phyloP scores from a whole-genome alignment of 2,329 filamentous ascomycete genomes.

The Paramyrothecium roridum region DNA sequence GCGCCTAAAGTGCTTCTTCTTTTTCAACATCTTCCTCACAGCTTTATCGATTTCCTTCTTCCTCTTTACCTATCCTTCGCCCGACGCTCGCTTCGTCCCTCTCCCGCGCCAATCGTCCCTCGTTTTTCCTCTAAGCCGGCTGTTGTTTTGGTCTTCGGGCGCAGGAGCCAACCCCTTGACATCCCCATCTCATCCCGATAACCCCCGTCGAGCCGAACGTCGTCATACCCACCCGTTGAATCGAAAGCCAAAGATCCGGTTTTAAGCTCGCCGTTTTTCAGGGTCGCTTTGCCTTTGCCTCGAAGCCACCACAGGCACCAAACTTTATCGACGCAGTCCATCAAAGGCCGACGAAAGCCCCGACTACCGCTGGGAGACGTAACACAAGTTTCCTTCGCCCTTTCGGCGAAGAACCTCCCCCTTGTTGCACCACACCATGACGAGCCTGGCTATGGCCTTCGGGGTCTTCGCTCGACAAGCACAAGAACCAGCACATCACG shows the following conservation, averaged over 20 bases:
- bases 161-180: too few species aligned
- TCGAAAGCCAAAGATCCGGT: too few species aligned
- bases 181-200: too few species aligned
- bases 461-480: background rate
- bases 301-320: background rate
- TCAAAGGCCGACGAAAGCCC: background rate
- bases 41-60: background rate
- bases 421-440: background rate
- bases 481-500: too few species aligned
- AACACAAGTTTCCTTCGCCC: background rate
- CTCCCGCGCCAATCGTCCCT: background rate
- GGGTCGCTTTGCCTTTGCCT: background rate
- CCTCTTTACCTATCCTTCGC: background rate
- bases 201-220: too few species aligned
- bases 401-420: background rate
- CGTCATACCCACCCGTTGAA: too few species aligned
- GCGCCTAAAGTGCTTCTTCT: background rate
- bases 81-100: background rate
- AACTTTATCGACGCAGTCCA: background rate
- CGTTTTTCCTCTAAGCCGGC: background rate
- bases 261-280: background rate
- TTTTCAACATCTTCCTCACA: background rate
- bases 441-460: background rate
- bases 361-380: background rate
- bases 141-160: background rate